Evolutionary conservation across 257 asterid genomes (phyloP), one percentile per base, ranked within the genome.

Genomic region (Nicotiana noctiflora): DNA sequence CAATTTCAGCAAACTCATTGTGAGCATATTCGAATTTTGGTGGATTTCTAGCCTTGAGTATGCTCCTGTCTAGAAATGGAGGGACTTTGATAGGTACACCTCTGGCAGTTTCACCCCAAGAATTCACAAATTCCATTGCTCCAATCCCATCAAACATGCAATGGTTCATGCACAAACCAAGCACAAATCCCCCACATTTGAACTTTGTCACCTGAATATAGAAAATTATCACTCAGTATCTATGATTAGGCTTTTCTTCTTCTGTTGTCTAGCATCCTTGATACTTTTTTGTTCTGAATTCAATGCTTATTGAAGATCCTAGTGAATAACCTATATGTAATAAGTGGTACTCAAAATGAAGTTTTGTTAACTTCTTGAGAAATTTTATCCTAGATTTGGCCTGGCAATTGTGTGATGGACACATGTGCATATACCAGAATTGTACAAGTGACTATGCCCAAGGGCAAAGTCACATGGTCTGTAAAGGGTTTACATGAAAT

Each of bases 131-230:
- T 51, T 92, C 97, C 98, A 93, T 95, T 0, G 98, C 98, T 0
- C 92, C 96, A 60, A 92, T 92, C 49, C 98, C 98, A 68, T 93
- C 98, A 68, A 92, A 90, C 98, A 95, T 92, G 74, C 98, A 90
- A 67, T 95, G 98, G 80, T 95, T 95, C 96, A 92, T 90, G 86
- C 98, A 90, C 77, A 95, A 19, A 12, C 98, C 97, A 1, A 95
- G 87, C 46, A 90, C 98, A 77, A 95, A 95, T 21, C 98, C 98
- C 32, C 98, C 98, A 86, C 98, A 92, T 78, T 91, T 90, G 94
- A 94, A 94, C 84, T 90, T 90, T 2, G 98, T 94, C 81, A 91
- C 96, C 98, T 94, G 85, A 23, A 62, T 2, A 75, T 8, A 0
- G 23, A 65, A 12, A 40, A 40, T 11, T 5, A 6, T 40, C 55